Evolutionary conservation across 495 filamentous ascomycete genomes (phyloP).

Genomic region (Margaritispora aquatica): DNA sequence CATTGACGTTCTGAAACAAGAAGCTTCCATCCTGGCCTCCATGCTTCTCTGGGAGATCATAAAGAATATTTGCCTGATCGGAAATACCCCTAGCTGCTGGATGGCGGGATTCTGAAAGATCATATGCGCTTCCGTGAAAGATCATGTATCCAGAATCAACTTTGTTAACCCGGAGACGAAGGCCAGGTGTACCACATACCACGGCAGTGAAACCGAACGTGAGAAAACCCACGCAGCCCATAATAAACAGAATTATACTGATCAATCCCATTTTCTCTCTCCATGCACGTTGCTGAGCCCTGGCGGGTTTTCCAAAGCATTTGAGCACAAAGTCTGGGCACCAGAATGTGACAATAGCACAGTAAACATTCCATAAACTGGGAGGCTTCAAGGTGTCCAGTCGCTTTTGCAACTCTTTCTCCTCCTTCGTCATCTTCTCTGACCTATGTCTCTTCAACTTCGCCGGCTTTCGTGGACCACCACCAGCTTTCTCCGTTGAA

Average conservation of each 20-base stretch:
- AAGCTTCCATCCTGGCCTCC: conserved; percentile 92
- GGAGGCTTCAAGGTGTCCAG: conserved; percentile 69
- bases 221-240: conserved; percentile 85
- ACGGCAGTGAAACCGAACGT: conserved; percentile 93
- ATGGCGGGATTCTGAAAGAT: conserved; percentile 67
- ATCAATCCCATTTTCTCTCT: conserved; percentile 98
- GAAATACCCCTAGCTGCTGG: conserved; percentile 75
- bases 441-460: conserved; percentile 37
- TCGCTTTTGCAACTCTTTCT: conserved; percentile 48
- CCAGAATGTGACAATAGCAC: conserved; percentile 90
- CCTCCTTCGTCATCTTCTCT: conserved; percentile 49
- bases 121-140: conserved; percentile 85
- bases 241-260: conserved; percentile 85
- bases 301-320: conserved; percentile 83
- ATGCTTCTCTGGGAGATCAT: conserved; percentile 70
- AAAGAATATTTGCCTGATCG: conserved; percentile 69
- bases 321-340: conserved; percentile 76
- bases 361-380: conserved; percentile 93
- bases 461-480: conserved; percentile 12
- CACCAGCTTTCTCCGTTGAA: conserved; percentile 15
- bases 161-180: conserved; percentile 73
- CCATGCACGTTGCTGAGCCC: conserved; percentile 89
- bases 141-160: conserved; percentile 85
- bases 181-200: conserved; percentile 66
- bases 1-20: conserved; percentile 98